A percentile compares a stretch with the other conserved stretches of the same genome.
These are phyloP conservation scores for Piper longum DNA, from an alignment of 164 flowering plant genomes.

Conservation along the genomic window DNA sequence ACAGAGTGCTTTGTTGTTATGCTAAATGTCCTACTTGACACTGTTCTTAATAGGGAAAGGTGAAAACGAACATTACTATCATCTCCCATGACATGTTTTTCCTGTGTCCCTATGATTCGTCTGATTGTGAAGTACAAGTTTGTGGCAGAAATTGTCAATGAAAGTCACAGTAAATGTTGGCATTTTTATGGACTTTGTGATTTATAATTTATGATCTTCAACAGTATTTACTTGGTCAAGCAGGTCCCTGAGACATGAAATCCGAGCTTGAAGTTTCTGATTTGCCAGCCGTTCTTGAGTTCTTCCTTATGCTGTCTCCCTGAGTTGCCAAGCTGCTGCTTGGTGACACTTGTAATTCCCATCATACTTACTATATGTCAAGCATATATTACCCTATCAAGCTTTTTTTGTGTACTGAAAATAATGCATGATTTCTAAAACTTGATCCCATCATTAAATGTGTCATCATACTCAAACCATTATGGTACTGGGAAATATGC, in stretches of 20 bases:
- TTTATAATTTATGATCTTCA: background rate
- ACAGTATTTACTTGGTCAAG: background rate
- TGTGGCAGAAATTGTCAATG: background rate
- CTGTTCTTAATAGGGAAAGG: background rate
- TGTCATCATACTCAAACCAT: too few species aligned
- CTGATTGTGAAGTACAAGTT: background rate
- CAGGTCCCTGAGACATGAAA: background rate
- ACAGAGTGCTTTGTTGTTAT: too few species aligned
- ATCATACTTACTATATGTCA: background rate
- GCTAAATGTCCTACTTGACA: too few species aligned
- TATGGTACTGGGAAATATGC: too few species aligned
- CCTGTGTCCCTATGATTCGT: too few species aligned
- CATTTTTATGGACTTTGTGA: background rate
- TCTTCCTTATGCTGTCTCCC: background rate
- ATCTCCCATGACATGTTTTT: background rate
- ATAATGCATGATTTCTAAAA: too few species aligned
- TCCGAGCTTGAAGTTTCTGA: background rate
- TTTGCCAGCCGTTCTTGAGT: background rate
- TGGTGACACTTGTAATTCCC: background rate
- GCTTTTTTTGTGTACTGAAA: background rate
- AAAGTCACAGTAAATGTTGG: background rate
- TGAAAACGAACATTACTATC: background rate
- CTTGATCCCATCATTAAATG: too few species aligned
- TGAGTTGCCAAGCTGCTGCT: slow-evolving; percentile 1
- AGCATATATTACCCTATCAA: too few species aligned